Conservation (phyloP, 1,284 basidiomycete species). For the Ganoderma multipileum region DNA sequence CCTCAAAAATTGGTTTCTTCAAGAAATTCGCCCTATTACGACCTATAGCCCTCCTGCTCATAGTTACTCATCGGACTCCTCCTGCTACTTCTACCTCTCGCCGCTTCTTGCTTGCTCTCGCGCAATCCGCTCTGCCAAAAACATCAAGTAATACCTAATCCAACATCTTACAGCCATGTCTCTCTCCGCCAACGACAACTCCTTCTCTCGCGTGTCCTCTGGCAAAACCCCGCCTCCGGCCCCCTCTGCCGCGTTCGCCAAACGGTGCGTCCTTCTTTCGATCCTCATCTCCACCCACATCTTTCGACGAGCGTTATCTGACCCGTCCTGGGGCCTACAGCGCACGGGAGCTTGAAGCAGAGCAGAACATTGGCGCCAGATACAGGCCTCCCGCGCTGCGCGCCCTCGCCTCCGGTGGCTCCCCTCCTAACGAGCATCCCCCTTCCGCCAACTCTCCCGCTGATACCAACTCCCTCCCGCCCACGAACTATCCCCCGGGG, state of each 20-base stretch:
- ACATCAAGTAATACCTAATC: conserved; percentile 84
- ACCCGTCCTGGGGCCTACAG: conserved; percentile 45
- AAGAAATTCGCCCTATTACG: conserved; percentile 47
- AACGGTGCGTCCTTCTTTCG: conserved; percentile 61
- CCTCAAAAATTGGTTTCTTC: conserved; percentile 45
- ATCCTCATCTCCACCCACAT: conserved; percentile 8
- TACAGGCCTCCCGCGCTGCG: conserved; percentile 85
- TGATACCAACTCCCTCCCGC: conserved; percentile 64
- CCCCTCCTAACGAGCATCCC: conserved; percentile 71
- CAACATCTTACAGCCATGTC: conserved; percentile 74
- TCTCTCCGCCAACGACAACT: conserved; percentile 82
- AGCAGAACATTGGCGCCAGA: conserved; percentile 68
- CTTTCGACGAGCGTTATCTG: conserved; percentile 18
- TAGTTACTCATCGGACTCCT: conserved; percentile 55
- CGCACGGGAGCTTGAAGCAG: conserved; percentile 82
- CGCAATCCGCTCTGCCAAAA: conserved; percentile 41
- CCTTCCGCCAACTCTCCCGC: conserved; percentile 59
- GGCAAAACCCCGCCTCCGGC: conserved; percentile 90
- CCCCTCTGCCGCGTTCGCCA: conserved; percentile 87
- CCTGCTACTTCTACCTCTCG: conserved; percentile 40
- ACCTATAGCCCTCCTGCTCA: conserved; percentile 48
- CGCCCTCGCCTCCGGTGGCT: conserved; percentile 69
- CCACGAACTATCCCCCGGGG: conserved; percentile 77
- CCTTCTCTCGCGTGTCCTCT: conserved; percentile 79
- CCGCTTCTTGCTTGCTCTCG: conserved; percentile 41